Conservation (phyloP, 352 stramenopile species). For the Phytophthora pseudosyringae region DNA sequence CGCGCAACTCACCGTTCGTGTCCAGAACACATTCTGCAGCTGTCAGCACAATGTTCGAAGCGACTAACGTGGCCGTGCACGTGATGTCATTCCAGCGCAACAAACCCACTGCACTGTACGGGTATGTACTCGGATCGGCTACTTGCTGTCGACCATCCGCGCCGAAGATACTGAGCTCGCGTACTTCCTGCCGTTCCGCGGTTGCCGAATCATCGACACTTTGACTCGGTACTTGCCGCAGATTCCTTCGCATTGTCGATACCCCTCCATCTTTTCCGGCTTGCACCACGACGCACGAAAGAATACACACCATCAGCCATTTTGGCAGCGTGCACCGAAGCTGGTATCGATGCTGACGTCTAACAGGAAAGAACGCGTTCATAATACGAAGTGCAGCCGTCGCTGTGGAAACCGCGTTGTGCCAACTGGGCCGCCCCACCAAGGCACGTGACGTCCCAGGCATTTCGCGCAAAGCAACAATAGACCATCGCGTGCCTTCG, state of each 20-base stretch:
- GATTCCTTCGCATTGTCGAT: conserved; percentile 16
- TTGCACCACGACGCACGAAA: conserved; percentile 6
- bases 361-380: background rate
- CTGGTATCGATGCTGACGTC: conserved; percentile 11
- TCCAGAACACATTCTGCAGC: conserved; percentile 66
- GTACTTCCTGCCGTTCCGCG: conserved; percentile 9
- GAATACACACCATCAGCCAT: conserved; percentile 10
- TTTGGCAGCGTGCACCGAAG: conserved; percentile 1
- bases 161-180: conserved; percentile 55
- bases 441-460: conserved; percentile 17
- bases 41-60: conserved; percentile 52
- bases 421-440: background rate
- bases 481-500: conserved; percentile 8
- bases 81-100: conserved; percentile 53
- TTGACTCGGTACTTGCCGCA: conserved; percentile 13
- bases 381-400: conserved; percentile 16
- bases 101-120: conserved; percentile 62
- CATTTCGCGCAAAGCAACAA: conserved; percentile 27
- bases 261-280: background rate
- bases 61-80: conserved; percentile 68
- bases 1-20: conserved; percentile 31
- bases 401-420: conserved; percentile 21
- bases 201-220: background rate
- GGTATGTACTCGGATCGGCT: conserved; percentile 41
- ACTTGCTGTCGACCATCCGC: conserved; percentile 48